These are phyloP conservation scores for Triangularia verruculosa DNA, from an alignment of 2,329 filamentous ascomycete genomes.

Conservation along the genomic window DNA sequence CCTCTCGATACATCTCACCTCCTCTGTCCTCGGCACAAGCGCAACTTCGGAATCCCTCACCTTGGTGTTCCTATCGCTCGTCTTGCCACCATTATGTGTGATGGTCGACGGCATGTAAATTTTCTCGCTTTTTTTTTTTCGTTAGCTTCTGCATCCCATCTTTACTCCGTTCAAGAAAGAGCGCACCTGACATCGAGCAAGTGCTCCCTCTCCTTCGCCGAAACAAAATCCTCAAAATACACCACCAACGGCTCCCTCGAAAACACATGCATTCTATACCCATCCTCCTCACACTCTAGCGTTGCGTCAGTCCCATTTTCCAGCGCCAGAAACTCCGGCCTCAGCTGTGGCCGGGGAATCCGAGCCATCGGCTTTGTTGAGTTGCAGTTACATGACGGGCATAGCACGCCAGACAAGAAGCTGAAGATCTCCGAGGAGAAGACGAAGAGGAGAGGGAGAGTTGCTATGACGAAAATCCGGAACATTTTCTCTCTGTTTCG, in stretches of 20 bases:
- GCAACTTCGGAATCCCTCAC: conserved; percentile 54
- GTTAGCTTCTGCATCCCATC: not conserved
- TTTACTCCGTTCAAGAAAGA: not conserved
- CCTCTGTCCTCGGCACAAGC: conserved; percentile 45
- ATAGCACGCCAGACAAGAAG: conserved; percentile 30
- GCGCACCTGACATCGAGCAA: conserved; percentile 51
- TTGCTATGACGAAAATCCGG: conserved; percentile 42
- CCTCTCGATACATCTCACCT: conserved; percentile 46
- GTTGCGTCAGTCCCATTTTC: conserved; percentile 35
- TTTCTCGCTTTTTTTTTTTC: conserved; percentile 38
- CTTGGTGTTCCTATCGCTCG: conserved; percentile 39
- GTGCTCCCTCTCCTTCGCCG: conserved; percentile 42
- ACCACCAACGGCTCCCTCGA: conserved; percentile 51
- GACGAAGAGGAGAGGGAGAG: conserved; percentile 43
- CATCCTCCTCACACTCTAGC: conserved; percentile 35
- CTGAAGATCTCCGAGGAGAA: conserved; percentile 44
- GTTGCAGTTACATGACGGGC: conserved; percentile 12
- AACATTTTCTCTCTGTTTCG: not conserved
- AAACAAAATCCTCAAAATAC: conserved; percentile 53
- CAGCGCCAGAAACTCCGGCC: conserved; percentile 50
- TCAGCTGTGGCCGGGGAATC: conserved; percentile 46
- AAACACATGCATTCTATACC: conserved; percentile 47
- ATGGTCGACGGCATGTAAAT: conserved; percentile 50
- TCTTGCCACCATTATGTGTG: conserved; percentile 45
- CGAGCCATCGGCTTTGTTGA: conserved; percentile 29